Conservation (phyloP, 2,329 filamentous ascomycete species). For the Cadophora gregata region DNA sequence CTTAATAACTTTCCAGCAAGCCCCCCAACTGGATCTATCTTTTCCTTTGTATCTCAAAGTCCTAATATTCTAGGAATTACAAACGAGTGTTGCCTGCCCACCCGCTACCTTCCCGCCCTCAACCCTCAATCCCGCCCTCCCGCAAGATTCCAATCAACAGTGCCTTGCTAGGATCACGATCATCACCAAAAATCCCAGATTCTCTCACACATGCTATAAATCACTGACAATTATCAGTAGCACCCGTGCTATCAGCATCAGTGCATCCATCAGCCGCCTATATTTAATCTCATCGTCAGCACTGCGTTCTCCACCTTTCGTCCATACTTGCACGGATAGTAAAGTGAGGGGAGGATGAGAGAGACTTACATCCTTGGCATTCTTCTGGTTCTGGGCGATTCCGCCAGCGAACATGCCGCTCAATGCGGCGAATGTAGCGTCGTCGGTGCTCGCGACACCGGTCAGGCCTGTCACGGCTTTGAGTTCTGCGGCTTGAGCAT, state of each 20-base stretch:
- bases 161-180: no score
- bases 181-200: not conserved
- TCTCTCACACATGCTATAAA: not conserved
- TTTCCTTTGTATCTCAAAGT: not conserved
- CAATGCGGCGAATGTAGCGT: conserved; percentile 20
- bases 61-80: not conserved
- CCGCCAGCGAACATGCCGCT: conserved; percentile 27
- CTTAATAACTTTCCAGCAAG: not conserved
- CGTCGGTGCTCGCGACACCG: conserved; percentile 24
- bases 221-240: not conserved
- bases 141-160: not conserved
- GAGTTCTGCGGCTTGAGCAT: conserved; percentile 27
- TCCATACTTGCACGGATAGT: not conserved
- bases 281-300: not conserved
- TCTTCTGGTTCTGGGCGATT: conserved; percentile 32
- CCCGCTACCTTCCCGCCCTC: not conserved
- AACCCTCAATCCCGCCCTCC: not conserved
- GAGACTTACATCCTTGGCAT: conserved; percentile 30
- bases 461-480: conserved; percentile 27
- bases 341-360: not conserved
- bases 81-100: not conserved
- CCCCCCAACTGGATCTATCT: not conserved
- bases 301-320: not conserved
- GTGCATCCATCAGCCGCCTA: conserved; percentile 14
- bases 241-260: not conserved